A percentile compares a stretch with the other conserved stretches of the same genome.
These are phyloP conservation scores for Xylaria bambusicola DNA, from an alignment of 495 filamentous ascomycete species.

Conservation along the genomic window DNA sequence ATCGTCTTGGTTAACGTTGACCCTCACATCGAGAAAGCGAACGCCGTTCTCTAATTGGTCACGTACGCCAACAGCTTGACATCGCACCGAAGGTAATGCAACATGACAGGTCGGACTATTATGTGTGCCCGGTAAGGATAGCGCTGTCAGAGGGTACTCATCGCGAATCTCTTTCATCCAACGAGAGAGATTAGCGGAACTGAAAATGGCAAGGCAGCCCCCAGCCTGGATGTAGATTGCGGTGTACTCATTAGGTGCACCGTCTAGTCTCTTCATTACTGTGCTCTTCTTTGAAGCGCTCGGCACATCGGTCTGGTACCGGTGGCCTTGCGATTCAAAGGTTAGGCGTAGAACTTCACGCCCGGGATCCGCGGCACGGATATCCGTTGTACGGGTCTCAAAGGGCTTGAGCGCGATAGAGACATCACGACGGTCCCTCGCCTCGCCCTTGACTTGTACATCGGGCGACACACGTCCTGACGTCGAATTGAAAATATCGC, in stretches of 20 bases:
- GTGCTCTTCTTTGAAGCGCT: slow-evolving; percentile 36
- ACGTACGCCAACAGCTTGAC: slow-evolving; percentile 76
- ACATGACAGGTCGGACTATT: slow-evolving; percentile 83
- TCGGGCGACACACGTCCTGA: slow-evolving; percentile 24
- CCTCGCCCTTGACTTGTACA: slow-evolving; percentile 25
- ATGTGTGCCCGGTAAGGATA: slow-evolving; percentile 94
- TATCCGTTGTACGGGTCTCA: slow-evolving; percentile 33
- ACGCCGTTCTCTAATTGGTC: slow-evolving; percentile 88
- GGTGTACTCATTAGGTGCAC: slow-evolving; percentile 58
- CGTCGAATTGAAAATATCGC: slow-evolving; percentile 37
- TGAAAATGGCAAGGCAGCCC: slow-evolving; percentile 75
- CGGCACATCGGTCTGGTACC: slow-evolving; percentile 43
- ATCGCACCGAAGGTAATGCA: slow-evolving; percentile 89
- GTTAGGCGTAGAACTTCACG: slow-evolving; percentile 47
- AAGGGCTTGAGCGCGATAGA: slow-evolving; percentile 41
- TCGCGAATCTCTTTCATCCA: slow-evolving; percentile 82
- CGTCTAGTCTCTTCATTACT: slow-evolving; percentile 35
- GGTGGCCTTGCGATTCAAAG: slow-evolving; percentile 42
- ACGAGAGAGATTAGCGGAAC: slow-evolving; percentile 63
- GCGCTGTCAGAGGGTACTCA: slow-evolving; percentile 68
- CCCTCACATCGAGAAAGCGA: slow-evolving; percentile 91
- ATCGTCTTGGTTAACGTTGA: slow-evolving; percentile 65
- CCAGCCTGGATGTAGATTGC: slow-evolving; percentile 67
- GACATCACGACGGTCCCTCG: slow-evolving; percentile 35
- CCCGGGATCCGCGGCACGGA: slow-evolving; percentile 39